A percentile compares a stretch with the other conserved stretches of the same genome.
Evolutionary conservation across 148 eudicot genomes (phyloP).

Genomic region (Rhododendron simsii): DNA sequence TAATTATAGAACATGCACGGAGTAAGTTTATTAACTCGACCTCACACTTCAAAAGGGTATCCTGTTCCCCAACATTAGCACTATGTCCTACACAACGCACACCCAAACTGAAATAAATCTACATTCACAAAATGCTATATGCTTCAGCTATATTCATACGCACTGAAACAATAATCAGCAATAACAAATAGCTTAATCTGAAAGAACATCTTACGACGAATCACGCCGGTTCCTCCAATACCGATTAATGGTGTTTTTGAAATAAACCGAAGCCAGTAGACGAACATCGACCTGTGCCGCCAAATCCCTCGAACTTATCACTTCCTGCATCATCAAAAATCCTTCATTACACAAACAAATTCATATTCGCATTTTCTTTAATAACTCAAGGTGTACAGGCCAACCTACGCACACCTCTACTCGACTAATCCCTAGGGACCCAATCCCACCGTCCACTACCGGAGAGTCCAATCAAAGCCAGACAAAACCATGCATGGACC

Average conservation of each 20-base stretch:
- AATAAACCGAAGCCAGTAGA: slow-evolving; percentile 84
- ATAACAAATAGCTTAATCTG: background rate
- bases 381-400: background rate
- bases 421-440: background rate
- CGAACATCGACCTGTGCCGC: slow-evolving; percentile 80
- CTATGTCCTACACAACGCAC: background rate
- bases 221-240: slow-evolving; percentile 90
- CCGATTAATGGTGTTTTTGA: slow-evolving; percentile 79
- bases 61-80: background rate
- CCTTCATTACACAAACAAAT: background rate
- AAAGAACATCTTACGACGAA: slow-evolving; percentile 48
- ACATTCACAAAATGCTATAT: background rate
- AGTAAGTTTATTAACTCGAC: background rate
- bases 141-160: background rate
- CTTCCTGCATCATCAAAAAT: slow-evolving; percentile 53
- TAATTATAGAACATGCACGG: background rate
- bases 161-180: background rate
- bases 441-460: background rate
- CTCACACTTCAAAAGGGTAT: background rate
- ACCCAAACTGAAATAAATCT: background rate
- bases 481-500: background rate
- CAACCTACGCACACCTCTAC: background rate
- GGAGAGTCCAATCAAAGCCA: background rate
- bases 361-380: background rate
- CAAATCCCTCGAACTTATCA: slow-evolving; percentile 81